Percentiles rank a stretch among this genome's conserved stretches.
These are phyloP conservation scores for Rugonectria rugulosa DNA, from an alignment of 2,329 filamentous ascomycete genomes.

Conservation along the genomic window DNA sequence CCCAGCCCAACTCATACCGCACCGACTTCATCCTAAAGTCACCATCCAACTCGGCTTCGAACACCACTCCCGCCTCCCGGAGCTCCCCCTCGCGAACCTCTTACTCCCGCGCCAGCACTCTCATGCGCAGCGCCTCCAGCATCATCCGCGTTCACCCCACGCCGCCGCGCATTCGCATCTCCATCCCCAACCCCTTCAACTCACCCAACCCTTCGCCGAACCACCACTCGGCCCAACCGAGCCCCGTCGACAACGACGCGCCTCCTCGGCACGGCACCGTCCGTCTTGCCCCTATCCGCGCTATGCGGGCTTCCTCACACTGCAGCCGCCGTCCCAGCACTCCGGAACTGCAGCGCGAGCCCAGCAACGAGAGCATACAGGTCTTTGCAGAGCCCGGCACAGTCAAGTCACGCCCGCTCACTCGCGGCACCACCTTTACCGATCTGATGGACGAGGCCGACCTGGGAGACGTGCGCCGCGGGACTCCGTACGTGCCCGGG, in stretches of 20 bases:
- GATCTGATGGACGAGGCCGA: slow-evolving; percentile 60
- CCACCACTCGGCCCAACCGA: slow-evolving; percentile 30
- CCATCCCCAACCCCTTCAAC: slow-evolving; percentile 48
- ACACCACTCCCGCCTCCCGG: background rate
- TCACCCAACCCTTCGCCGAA: slow-evolving; percentile 42
- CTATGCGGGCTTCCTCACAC: slow-evolving; percentile 45
- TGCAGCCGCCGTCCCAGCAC: slow-evolving; percentile 39
- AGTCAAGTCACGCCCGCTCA: slow-evolving; percentile 36
- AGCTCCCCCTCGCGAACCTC: slow-evolving; percentile 23
- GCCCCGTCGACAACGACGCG: slow-evolving; percentile 35
- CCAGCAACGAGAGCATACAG: slow-evolving; percentile 59
- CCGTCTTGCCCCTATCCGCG: slow-evolving; percentile 48
- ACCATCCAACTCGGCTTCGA: slow-evolving; percentile 18
- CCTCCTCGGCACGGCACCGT: slow-evolving; percentile 40
- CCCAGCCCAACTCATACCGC: slow-evolving; percentile 52
- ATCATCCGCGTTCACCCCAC: slow-evolving; percentile 3
- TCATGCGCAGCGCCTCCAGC: slow-evolving; percentile 15
- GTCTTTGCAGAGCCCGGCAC: slow-evolving; percentile 59
- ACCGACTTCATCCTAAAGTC: slow-evolving; percentile 61
- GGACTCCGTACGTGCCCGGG: slow-evolving; percentile 52
- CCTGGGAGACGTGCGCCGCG: slow-evolving; percentile 51
- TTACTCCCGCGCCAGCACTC: slow-evolving; percentile 23
- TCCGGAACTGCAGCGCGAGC: slow-evolving; percentile 49
- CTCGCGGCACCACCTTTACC: slow-evolving; percentile 58
- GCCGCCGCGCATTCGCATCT: slow-evolving; percentile 37